Base-by-base conservation (phyloP, 2,329 filamentous ascomycete genomes). In the Stachybotrys elegans region DNA sequence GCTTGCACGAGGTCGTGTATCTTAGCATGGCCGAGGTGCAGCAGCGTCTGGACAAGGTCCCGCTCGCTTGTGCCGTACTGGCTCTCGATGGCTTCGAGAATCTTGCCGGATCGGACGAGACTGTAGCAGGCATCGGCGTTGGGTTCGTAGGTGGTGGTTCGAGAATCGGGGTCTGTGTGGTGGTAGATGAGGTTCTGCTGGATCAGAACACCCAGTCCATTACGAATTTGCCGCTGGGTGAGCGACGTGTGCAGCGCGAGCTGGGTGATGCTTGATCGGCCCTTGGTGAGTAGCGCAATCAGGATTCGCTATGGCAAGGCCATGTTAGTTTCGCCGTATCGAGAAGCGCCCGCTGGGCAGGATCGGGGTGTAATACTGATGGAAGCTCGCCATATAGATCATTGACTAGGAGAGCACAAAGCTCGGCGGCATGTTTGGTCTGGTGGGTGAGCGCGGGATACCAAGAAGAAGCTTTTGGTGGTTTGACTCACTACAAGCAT, bases 351-450 rank as follows among this genome's bases (percentile, higher is more conserved):
- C 38, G 22, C 46, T 42, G 31, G 45, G 25, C 35, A 42, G 37
- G 31, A 42, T 14, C 34, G 22, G 39, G 29, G 23, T 43, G 23
- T 72, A 85, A 59, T 86, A 96, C 92, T 62, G 89, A 88, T 50
- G 90, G 89, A 47, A 97, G 81, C 70, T 95, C 88, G 61, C 93
- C 93, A 66, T 93, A 92, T 47, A 88, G 77, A 63, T 96, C 90
- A 61, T 90, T 83, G 51, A 97, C 84, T 51, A 96, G 78, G 62
- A 95, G 82, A 71, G 84, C 80, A 73, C 89, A 95, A 61, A 97
- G 87, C 79, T 96, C 88, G 59, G 86, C 82, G 54, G 86, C 77
- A 63, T 86, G 79, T 72, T 89, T 82, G 48, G 80, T 81, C 81
- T 84, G 50, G 17, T 47, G 40, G 11, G 25, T 12, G 25, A 14